phyloP scores from a whole-genome alignment of 352 stramenopile genomes.

The Elongisporangium anandrum region DNA sequence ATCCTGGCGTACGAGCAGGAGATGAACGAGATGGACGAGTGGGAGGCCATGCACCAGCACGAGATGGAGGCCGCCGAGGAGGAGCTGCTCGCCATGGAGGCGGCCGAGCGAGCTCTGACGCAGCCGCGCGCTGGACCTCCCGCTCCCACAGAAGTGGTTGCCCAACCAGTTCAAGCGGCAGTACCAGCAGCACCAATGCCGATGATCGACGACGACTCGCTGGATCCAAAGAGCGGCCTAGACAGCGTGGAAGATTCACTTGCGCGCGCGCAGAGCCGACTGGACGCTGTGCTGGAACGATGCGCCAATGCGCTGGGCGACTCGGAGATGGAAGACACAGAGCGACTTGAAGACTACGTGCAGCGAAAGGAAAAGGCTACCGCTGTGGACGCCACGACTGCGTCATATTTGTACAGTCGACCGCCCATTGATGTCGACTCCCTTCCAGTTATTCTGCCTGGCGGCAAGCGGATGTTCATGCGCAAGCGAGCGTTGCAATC shows the following conservation, averaged over 20 bases:
- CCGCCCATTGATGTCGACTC: constrained; percentile 62
- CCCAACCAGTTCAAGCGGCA: background rate
- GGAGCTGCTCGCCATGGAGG: constrained; percentile 53
- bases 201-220: constrained; percentile 1
- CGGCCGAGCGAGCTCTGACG: constrained; percentile 22
- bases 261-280: constrained; percentile 31
- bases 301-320: constrained; percentile 50
- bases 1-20: constrained; percentile 79
- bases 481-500: constrained; percentile 36
- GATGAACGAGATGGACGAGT: constrained; percentile 73
- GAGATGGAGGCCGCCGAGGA: constrained; percentile 79
- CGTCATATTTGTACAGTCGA: constrained; percentile 49
- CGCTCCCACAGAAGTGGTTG: background rate
- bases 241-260: constrained; percentile 21
- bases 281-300: constrained; percentile 58
- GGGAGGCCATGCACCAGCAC: constrained; percentile 75
- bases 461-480: constrained; percentile 55
- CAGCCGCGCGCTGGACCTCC: constrained; percentile 3
- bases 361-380: constrained; percentile 20
- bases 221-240: constrained; percentile 5
- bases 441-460: constrained; percentile 45
- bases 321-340: constrained; percentile 21
- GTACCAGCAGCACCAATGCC: background rate
- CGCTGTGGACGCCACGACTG: constrained; percentile 26
- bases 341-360: constrained; percentile 20